These are phyloP conservation scores for Capronia coronata DNA, from an alignment of 2,329 filamentous ascomycete genomes.

Conservation along the genomic window DNA sequence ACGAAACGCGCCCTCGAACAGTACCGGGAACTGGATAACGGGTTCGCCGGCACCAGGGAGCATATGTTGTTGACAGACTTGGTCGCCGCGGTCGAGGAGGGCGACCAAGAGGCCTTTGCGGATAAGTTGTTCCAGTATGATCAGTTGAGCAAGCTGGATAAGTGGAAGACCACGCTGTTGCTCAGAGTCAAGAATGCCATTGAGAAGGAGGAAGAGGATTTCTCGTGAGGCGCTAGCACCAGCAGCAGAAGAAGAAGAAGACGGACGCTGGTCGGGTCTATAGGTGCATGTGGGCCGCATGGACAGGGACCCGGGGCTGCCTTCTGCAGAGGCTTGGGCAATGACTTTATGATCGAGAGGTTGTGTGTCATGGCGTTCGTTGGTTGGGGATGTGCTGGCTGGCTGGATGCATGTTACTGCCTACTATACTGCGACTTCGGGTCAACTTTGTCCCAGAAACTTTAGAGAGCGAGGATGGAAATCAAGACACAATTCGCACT, in stretches of 20 bases:
- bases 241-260: no score
- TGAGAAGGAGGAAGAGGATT: constrained; percentile 63
- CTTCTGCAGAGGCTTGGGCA: no score
- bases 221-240: constrained; percentile 48
- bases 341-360: not conserved
- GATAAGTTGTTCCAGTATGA: constrained; percentile 86
- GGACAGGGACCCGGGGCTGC: no score
- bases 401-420: not conserved
- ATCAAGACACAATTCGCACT: not conserved
- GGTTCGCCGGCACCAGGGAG: constrained; percentile 72
- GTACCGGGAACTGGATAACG: constrained; percentile 72
- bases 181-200: constrained; percentile 78
- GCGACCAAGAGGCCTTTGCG: constrained; percentile 74
- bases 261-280: no score
- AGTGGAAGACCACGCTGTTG: constrained; percentile 89
- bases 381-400: not conserved
- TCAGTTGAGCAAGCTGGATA: constrained; percentile 86
- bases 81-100: constrained; percentile 64
- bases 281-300: no score
- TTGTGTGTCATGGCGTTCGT: not conserved
- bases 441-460: not conserved
- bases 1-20: constrained; percentile 71
- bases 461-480: not conserved
- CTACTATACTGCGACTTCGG: not conserved
- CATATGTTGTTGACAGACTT: constrained; percentile 74